Conservation (phyloP, 2,329 filamentous ascomycete genomes). For the Cladosporium sp. region DNA sequence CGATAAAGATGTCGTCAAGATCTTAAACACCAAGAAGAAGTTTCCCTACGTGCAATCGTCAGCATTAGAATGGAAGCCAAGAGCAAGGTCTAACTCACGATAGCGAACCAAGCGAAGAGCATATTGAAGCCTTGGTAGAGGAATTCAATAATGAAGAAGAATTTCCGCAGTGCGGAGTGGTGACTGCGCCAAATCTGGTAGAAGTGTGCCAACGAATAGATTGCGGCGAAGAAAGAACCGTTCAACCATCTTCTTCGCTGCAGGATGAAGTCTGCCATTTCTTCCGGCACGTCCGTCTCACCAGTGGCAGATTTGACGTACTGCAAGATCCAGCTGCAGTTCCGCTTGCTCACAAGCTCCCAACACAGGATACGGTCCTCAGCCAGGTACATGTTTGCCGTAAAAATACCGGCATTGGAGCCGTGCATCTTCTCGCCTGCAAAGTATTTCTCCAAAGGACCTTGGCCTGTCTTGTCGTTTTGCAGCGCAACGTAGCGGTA, state of each 20-base stretch:
- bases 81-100: constrained; percentile 47
- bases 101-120: constrained; percentile 98
- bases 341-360: constrained; percentile 94
- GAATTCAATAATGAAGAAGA: constrained; percentile 90
- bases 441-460: constrained; percentile 95
- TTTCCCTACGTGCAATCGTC: constrained; percentile 56
- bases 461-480: constrained; percentile 92
- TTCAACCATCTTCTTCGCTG: constrained; percentile 97
- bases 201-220: constrained; percentile 92
- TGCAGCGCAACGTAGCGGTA: constrained; percentile 93
- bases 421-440: constrained; percentile 94
- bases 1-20: constrained; percentile 83
- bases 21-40: constrained; percentile 98
- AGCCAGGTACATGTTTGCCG: constrained; percentile 98
- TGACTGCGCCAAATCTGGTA: constrained; percentile 94
- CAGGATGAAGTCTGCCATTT: constrained; percentile 89
- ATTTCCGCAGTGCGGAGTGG: constrained; percentile 80
- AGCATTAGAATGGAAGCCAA: background rate
- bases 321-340: constrained; percentile 94
- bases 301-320: constrained; percentile 98
- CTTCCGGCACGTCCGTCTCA: constrained; percentile 94
- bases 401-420: constrained; percentile 91
- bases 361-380: constrained; percentile 99
- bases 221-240: constrained; percentile 94
- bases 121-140: constrained; percentile 93